Conservation (phyloP, 768 basidiomycete genomes). For the Fomitopsis pulvina region DNA sequence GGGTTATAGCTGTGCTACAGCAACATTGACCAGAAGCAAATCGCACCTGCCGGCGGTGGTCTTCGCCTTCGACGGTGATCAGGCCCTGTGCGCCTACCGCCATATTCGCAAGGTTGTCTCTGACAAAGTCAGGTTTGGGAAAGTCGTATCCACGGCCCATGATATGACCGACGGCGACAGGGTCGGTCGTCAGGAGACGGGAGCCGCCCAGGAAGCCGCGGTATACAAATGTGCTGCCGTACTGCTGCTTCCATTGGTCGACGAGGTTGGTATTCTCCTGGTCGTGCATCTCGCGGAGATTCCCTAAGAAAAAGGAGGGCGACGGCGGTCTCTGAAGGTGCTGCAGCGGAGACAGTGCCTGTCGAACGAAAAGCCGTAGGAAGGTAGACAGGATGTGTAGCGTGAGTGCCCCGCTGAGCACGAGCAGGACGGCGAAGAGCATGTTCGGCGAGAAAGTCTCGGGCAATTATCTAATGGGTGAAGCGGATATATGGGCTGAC, state of each 20-base stretch:
- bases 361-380: slow-evolving; percentile 36
- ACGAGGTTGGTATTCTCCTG: slow-evolving; percentile 51
- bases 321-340: slow-evolving; percentile 39
- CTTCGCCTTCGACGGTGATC: slow-evolving; percentile 47
- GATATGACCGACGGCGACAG: slow-evolving; percentile 49
- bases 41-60: slow-evolving; percentile 47
- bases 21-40: neutral
- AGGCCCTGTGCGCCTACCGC: slow-evolving; percentile 42
- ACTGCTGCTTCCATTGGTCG: slow-evolving; percentile 35
- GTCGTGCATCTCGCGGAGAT: slow-evolving; percentile 47
- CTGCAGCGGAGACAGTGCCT: slow-evolving; percentile 42
- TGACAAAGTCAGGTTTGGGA: slow-evolving; percentile 55
- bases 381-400: slow-evolving; percentile 30
- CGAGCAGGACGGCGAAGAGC: slow-evolving; percentile 6
- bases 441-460: neutral
- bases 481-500: neutral
- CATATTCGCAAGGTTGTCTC: slow-evolving; percentile 45
- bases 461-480: neutral
- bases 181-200: slow-evolving; percentile 55
- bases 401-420: slow-evolving; percentile 16
- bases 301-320: slow-evolving; percentile 43
- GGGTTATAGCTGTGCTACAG: neutral
- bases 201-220: slow-evolving; percentile 45
- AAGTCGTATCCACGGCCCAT: slow-evolving; percentile 49
- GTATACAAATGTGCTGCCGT: slow-evolving; percentile 47